Base-by-base conservation (phyloP, 495 filamentous ascomycete species). In the Penicillium samsonianum region DNA sequence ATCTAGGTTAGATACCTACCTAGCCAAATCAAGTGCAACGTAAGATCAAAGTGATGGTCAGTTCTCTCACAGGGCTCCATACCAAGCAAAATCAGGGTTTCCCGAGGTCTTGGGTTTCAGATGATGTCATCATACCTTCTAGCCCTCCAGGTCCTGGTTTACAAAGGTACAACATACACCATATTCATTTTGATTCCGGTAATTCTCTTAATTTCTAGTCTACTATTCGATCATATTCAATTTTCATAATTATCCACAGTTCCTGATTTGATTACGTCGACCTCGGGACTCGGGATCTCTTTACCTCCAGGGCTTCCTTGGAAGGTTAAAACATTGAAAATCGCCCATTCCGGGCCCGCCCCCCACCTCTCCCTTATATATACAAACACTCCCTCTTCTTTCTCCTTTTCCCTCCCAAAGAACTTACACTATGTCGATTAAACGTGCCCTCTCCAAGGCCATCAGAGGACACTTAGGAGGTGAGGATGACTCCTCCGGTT, bases 361-460 rank as follows among this genome's bases (percentile, higher is more conserved):
- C 50, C 50, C 31, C 38, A 53, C 40, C 25, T 45, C 17, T 25
- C 8, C 28, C 26, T 20, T 41, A 31, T 17, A 28, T 52, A 41
- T 17, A 49, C 7, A 49, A 23, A 22, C 9, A 2, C 23, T 31
- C 47, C 19, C 35, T 49, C 12, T 37, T 57, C 25, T 37, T 44
- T 31, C 33, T 17, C 14, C 31, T 37, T 28, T 44, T 51, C 41
- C 40, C 52, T 55, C 44, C 22, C 35, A 6, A 17, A 8, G 8
- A 17, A 38, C 45, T 48, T 50, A 28, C 25, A 67, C 26, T 56
- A 79, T 79, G 76, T 79, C 76, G 8, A 78, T 79, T 54, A 76
- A 73, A 61, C 69, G 76, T 42, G 75, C 76, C 48, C 59, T 80
- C 11, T 72, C 75, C 33, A 80, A 80, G 57, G 75, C 78, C 55